Percentiles rank a stretch among this genome's conserved stretches.
These are phyloP conservation scores for Anethum foeniculum DNA, from an alignment of 140 eudicot species.

Conservation along the genomic window DNA sequence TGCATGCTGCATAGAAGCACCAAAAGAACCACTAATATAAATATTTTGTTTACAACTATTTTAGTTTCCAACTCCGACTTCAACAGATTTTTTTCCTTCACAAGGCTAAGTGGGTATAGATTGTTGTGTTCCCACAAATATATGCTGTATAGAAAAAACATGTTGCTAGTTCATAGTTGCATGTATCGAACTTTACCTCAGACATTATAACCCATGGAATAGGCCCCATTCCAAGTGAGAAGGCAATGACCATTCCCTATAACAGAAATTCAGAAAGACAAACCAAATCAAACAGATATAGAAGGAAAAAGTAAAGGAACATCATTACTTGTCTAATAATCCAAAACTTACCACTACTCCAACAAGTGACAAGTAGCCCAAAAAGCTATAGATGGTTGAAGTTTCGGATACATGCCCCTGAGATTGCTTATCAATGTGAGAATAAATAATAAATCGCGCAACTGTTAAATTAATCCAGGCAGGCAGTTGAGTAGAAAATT, in stretches of 20 bases:
- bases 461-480: background rate
- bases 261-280: slow-evolving; percentile 9
- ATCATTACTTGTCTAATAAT: background rate
- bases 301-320: background rate
- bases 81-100: background rate
- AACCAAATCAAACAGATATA: slow-evolving; percentile 6
- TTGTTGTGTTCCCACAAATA: background rate
- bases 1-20: background rate
- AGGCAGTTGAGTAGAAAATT: background rate
- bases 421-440: slow-evolving; percentile 5
- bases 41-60: background rate
- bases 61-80: background rate
- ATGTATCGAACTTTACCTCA: slow-evolving; percentile 50
- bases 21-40: background rate
- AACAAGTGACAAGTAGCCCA: slow-evolving; percentile 58
- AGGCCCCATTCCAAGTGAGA: slow-evolving; percentile 96
- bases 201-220: slow-evolving; percentile 99
- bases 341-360: slow-evolving; percentile 76
- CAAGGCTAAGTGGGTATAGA: background rate
- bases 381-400: slow-evolving; percentile 40
- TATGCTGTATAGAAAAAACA: background rate
- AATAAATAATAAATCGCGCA: background rate
- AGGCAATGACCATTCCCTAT: slow-evolving; percentile 67
- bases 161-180: background rate
- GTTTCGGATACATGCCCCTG: slow-evolving; percentile 48